A percentile compares a stretch with the other conserved stretches of the same genome.
Evolutionary conservation across 2,329 filamentous ascomycete genomes (phyloP).

Genomic region (Diplodia mutila): DNA sequence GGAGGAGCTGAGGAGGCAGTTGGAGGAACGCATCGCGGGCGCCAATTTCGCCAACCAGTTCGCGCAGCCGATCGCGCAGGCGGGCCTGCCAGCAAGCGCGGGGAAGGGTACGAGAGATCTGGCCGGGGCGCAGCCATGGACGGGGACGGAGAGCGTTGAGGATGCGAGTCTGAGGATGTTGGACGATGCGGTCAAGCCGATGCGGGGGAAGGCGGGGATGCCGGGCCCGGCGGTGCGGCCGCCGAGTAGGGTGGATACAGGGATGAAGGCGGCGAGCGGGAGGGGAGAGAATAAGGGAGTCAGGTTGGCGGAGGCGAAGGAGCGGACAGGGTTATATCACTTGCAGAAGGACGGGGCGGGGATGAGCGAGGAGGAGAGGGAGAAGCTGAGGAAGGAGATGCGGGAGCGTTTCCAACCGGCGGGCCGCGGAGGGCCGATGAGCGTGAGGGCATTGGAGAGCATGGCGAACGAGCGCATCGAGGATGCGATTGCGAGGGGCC

Average conservation of each 20-base stretch:
- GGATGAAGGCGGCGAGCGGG: slow-evolving; percentile 44
- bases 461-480: slow-evolving; percentile 92
- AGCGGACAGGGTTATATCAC: slow-evolving; percentile 61
- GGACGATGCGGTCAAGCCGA: slow-evolving; percentile 60
- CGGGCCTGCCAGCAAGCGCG: slow-evolving; percentile 61
- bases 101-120: slow-evolving; percentile 70
- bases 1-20: slow-evolving; percentile 60
- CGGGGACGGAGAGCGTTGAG: slow-evolving; percentile 71
- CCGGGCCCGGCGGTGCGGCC: slow-evolving; percentile 32
- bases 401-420: slow-evolving; percentile 78
- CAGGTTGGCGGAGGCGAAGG: slow-evolving; percentile 61
- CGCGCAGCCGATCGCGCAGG: slow-evolving; percentile 58
- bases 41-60: slow-evolving; percentile 59
- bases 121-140: slow-evolving; percentile 74
- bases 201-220: slow-evolving; percentile 28
- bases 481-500: slow-evolving; percentile 86
- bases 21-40: slow-evolving; percentile 63
- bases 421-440: slow-evolving; percentile 73
- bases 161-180: slow-evolving; percentile 83
- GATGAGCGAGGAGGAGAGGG: slow-evolving; percentile 73
- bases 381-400: slow-evolving; percentile 72
- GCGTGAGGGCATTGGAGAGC: slow-evolving; percentile 76
- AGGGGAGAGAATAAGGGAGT: slow-evolving; percentile 35
- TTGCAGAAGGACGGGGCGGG: slow-evolving; percentile 67
- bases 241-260: slow-evolving; percentile 48